Percentiles rank a stretch among this genome's conserved stretches.
Conservation (phyloP, 805 yeast genomes). For the Yamadazyma scolyti region DNA sequence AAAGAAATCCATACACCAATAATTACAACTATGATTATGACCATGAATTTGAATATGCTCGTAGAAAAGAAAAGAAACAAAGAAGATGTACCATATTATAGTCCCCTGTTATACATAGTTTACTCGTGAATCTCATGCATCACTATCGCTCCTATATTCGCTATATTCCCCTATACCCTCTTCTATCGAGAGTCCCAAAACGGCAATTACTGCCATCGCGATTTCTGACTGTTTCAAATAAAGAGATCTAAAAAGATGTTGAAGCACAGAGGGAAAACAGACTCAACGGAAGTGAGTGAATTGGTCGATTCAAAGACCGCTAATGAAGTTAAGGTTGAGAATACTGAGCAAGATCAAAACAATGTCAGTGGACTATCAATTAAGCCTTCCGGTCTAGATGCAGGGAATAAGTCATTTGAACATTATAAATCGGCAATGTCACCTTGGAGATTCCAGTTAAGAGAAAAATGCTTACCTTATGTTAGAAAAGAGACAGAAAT, state of each 20-base stretch:
- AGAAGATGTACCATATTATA: slow-evolving; percentile 33
- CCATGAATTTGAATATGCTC: slow-evolving; percentile 41
- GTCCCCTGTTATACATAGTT: too few relatives aligned
- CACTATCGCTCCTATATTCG: too few relatives aligned
- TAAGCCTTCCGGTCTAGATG: not conserved
- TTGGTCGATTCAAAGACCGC: not conserved
- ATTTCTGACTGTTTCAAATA: too few relatives aligned
- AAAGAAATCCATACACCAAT: slow-evolving; percentile 28
- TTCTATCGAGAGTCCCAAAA: too few relatives aligned
- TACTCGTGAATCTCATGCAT: too few relatives aligned
- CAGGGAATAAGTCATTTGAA: slow-evolving; percentile 46
- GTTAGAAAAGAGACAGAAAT: slow-evolving; percentile 63
- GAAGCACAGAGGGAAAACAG: too few relatives aligned
- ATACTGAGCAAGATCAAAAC: not conserved
- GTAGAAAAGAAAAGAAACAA: slow-evolving; percentile 25
- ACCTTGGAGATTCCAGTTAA: slow-evolving; percentile 48
- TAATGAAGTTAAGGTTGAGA: not conserved
- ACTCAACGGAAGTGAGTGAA: not conserved
- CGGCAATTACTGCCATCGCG: too few relatives aligned
- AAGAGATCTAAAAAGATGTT: too few relatives aligned
- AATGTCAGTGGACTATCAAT: not conserved
- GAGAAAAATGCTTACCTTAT: slow-evolving; percentile 51
- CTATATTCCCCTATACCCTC: too few relatives aligned
- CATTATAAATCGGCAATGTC: slow-evolving; percentile 61
- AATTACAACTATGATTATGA: slow-evolving; percentile 20